Evolutionary conservation across 2,329 filamentous ascomycete species (phyloP), one percentile per base, ranked within the genome.

Genomic region (Diaporthe ilicicola): DNA sequence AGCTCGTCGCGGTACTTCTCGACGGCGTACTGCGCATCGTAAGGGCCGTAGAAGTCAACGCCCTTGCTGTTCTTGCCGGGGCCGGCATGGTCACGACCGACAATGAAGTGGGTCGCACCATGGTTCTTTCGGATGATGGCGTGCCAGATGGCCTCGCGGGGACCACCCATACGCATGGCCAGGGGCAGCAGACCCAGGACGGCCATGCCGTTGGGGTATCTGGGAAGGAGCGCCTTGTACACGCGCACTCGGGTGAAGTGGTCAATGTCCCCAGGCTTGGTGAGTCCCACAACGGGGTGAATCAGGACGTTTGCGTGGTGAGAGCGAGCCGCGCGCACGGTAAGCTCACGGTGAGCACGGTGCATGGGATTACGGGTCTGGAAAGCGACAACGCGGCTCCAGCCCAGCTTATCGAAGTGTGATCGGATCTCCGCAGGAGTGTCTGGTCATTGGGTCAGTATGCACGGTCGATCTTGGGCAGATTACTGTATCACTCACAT

Each of bases 91-190:
- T 99, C 96, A 86, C 96, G 94, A 73, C 96, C 96, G 75, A 99
- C 95, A 78, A 99, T 99, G 88, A 99, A 99, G 89, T 99, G 96
- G 19, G 96, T 98, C 59, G 95, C 94, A 78, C 96, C 96, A 86
- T 98, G 95, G 85, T 99, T 99, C 92, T 98, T 99, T 81, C 96
- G 94, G 88, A 99, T 99, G 79, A 99, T 97, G 80, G 96, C 96
- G 88, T 99, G 96, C 96, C 96, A 99, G 85, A 99, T 94, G 76
- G 96, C 96, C 87, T 99, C 96, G 76, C 96, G 94, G 74, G 96
- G 96, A 78, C 96, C 96, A 80, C 94, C 96, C 96, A 99, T 99
- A 81, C 96, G 93, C 96, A 99, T 99, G 78, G 96, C 96, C 75
- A 99, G 89, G 71, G 95, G 95, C 68, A 99, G 89, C 51, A 99